Evolutionary conservation across 192 early-diverging fungal genomes (phyloP).

Genomic region (Backusella luteola): DNA sequence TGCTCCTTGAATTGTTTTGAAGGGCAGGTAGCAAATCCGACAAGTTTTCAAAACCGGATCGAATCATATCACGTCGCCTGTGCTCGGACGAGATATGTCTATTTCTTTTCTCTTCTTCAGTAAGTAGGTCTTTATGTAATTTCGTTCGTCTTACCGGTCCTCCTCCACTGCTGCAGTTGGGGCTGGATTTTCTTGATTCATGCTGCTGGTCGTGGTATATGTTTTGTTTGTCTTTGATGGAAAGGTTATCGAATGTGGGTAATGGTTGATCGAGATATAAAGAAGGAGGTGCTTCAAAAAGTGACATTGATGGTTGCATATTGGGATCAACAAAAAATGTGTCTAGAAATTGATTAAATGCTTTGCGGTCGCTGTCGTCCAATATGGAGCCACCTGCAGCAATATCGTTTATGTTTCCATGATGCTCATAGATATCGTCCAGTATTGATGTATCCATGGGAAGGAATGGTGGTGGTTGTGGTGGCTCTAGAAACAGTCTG

Average conservation of each 20-base stretch:
- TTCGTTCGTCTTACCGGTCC: constrained; percentile 22
- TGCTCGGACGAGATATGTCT: constrained; percentile 80
- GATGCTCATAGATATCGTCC: background rate
- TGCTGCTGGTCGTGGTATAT: background rate
- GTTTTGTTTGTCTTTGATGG: background rate
- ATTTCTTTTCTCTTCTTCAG: constrained; percentile 72
- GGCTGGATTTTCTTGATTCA: background rate
- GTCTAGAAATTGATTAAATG: constrained; percentile 54
- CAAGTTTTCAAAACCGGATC: constrained; percentile 86
- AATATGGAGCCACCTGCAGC: constrained; percentile 14
- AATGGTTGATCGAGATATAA: background rate
- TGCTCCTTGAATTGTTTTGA: constrained; percentile 64
- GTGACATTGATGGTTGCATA: constrained; percentile 3
- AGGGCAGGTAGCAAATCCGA: constrained; percentile 84
- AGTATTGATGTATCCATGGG: constrained; percentile 2
- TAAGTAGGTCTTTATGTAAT: constrained; percentile 64
- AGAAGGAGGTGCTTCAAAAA: background rate
- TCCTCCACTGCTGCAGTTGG: background rate
- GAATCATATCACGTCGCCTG: constrained; percentile 71
- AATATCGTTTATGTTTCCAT: background rate
- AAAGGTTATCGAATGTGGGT: background rate
- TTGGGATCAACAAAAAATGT: constrained; percentile 48
- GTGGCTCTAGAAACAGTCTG: background rate
- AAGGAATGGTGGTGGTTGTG: background rate
- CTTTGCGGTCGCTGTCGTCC: constrained; percentile 42